Evolutionary conservation across 805 yeast species (phyloP), one percentile per base, ranked within the genome.

Genomic region (Zygosaccharomyces gambellarensis): DNA sequence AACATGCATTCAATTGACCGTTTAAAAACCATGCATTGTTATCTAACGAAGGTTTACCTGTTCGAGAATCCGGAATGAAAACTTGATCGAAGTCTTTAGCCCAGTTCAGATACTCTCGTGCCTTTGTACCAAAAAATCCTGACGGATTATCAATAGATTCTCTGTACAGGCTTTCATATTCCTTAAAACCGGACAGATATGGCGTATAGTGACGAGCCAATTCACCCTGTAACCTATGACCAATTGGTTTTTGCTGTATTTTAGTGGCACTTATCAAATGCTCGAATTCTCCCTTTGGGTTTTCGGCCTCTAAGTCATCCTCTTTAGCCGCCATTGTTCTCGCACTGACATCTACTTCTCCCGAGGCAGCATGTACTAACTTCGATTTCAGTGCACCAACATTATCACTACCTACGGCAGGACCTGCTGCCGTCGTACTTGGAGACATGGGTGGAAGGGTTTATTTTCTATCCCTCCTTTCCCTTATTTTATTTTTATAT

Each of bases 141-240:
- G 79, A 85, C 39, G 98, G 98, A 62, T 87, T 79, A 49, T 80
- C 75, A 56, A 90, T 81, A 23, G 95, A 86, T 74, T 87, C 76
- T 54, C 80, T 68, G 73, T 90, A 87, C 70, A 88, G 62, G 51
- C 73, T 66, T 54, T 79, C 70, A 75, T 90, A 90, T 57, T 88
- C 84, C 9, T 81, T 86, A 45, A 87, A 64, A 36, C 79, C 72
- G 44, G 75, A 70, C 51, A 88, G 64, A 61, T 81, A 80, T 21
- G 92, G 85, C 40, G 73, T 66, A 47, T 75, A 67, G 23, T 73
- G 73, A 52, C 49, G 28, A 4, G 53, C 53, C 30, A 56, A 42
- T 28, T 48, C 46, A 10, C 55, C 47, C 45, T 52, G 54, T 45
- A 63, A 43, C 49, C 68, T 46, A 31, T 58, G 49, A 12, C 50